Evolutionary conservation across 2,329 filamentous ascomycete genomes (phyloP).

Genomic region (Fusarium camptoceras): DNA sequence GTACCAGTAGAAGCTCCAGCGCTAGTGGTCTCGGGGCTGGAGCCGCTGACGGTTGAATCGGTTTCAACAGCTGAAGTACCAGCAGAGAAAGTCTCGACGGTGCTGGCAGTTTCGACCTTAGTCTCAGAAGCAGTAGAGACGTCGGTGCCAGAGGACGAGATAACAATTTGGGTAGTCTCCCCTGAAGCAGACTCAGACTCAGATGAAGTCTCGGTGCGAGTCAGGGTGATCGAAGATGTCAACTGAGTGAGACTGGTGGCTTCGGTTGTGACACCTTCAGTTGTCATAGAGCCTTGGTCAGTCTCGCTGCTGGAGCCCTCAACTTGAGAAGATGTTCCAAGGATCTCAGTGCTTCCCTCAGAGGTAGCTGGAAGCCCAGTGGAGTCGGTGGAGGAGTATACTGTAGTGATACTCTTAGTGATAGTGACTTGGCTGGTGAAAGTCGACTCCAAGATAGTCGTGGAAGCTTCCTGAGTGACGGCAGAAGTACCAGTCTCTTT

Average conservation of each 20-base stretch:
- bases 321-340: not conserved
- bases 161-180: not conserved
- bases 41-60: not conserved
- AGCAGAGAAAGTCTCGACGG: not conserved
- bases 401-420: slow-evolving; percentile 11
- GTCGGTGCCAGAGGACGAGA: slow-evolving; percentile 7
- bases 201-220: slow-evolving; percentile 5
- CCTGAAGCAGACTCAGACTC: slow-evolving; percentile 1
- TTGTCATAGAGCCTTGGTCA: slow-evolving; percentile 6
- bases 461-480: not conserved
- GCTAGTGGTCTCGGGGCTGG: not conserved
- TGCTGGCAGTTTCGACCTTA: not conserved
- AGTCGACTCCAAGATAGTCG: slow-evolving; percentile 14
- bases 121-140: slow-evolving; percentile 3
- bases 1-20: not conserved
- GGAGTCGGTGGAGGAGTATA: not conserved
- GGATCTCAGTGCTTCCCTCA: not conserved
- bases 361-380: not conserved
- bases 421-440: slow-evolving; percentile 26
- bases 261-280: not conserved
- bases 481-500: not conserved
- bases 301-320: slow-evolving; percentile 7
- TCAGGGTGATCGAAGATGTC: slow-evolving; percentile 14
- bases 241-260: not conserved
- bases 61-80: not conserved